These are phyloP conservation scores for Brettanomyces sp. DNA, from an alignment of 805 yeast genomes.

Conservation along the genomic window DNA sequence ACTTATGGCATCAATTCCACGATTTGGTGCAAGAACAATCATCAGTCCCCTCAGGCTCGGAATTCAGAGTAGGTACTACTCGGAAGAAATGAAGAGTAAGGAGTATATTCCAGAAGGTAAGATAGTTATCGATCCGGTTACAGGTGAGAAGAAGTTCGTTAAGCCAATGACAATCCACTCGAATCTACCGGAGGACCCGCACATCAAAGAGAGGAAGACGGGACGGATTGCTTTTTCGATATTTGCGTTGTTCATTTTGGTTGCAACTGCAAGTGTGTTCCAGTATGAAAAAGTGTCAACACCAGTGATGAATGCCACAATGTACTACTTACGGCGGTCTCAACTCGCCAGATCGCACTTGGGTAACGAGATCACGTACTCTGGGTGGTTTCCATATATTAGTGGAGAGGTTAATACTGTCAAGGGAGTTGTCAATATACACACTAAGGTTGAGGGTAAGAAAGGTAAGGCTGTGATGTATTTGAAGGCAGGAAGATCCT, in stretches of 20 bases:
- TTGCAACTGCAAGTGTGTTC: constrained; percentile 58
- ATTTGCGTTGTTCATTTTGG: constrained; percentile 46
- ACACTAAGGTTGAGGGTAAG: constrained; percentile 62
- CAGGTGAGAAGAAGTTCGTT: constrained; percentile 14
- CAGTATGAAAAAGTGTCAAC: constrained; percentile 90
- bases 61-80: background rate
- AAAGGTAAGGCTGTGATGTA: constrained; percentile 43
- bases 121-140: constrained; percentile 13
- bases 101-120: constrained; percentile 14
- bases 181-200: constrained; percentile 75
- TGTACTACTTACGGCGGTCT: constrained; percentile 78
- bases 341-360: constrained; percentile 48
- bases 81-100: background rate
- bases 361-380: constrained; percentile 71
- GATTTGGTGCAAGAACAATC: background rate
- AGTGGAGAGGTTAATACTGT: constrained; percentile 78
- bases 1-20: background rate
- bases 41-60: background rate
- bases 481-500: constrained; percentile 57
- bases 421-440: constrained; percentile 68
- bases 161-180: constrained; percentile 58
- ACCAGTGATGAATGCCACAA: constrained; percentile 78
- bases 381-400: constrained; percentile 81
- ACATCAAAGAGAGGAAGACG: constrained; percentile 35
- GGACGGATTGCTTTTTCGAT: constrained; percentile 34